Conservation (phyloP, 2,329 filamentous ascomycete species). For the Bipolaris victoriae region DNA sequence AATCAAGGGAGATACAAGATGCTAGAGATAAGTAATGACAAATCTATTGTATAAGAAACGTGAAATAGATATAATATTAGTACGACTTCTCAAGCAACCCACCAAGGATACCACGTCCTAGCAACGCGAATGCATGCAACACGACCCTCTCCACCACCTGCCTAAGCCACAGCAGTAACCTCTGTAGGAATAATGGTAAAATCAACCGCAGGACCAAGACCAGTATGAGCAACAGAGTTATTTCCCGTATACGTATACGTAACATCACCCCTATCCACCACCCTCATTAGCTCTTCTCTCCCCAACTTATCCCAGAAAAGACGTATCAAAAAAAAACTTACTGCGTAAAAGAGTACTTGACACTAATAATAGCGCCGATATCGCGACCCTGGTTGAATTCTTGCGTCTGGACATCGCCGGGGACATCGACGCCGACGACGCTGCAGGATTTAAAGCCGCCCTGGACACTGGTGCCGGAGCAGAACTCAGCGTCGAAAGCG, state of each 20-base stretch:
- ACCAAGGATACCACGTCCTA: not conserved
- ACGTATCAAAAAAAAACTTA: slow-evolving; percentile 5
- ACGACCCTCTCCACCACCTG: not conserved
- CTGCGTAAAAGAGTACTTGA: slow-evolving; percentile 24
- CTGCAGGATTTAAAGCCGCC: slow-evolving; percentile 23
- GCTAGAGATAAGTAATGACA: too few relatives aligned
- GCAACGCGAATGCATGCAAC: not conserved
- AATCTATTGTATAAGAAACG: not conserved
- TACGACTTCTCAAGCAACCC: not conserved
- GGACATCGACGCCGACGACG: slow-evolving; percentile 16
- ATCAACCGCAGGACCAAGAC: not conserved
- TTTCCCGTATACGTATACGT: slow-evolving; percentile 10
- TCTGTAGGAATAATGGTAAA: slow-evolving; percentile 19
- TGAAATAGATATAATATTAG: not conserved
- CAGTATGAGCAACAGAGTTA: slow-evolving; percentile 2
- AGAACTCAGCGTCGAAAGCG: slow-evolving; percentile 22
- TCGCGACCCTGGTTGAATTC: slow-evolving; percentile 22
- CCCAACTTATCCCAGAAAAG: too few relatives aligned
- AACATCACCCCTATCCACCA: not conserved
- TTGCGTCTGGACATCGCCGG: slow-evolving; percentile 18
- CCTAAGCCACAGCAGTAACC: slow-evolving; percentile 10
- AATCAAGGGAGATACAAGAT: too few relatives aligned
- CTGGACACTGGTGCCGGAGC: slow-evolving; percentile 21
- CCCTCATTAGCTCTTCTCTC: not conserved
- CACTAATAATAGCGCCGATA: slow-evolving; percentile 16